Base-by-base conservation (phyloP, 1,284 basidiomycete genomes). In the Pisolithus thermaeus region DNA sequence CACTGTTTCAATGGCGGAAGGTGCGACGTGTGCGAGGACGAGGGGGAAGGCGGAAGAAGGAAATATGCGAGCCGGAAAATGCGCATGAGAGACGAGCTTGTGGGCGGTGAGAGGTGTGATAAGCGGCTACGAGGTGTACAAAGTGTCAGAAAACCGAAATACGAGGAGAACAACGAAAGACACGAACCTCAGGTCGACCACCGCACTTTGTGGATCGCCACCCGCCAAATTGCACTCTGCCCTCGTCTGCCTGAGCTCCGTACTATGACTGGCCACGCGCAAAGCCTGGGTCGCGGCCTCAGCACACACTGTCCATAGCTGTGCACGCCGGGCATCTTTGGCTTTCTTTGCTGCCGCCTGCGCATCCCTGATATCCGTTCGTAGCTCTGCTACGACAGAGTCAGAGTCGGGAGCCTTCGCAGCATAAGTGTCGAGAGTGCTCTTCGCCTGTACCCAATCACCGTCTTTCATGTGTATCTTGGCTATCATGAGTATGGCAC, bases 401-500 rank as follows among this genome's bases (percentile, higher is more conserved):
- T 84, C 80, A 14, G 32, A 35, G 6, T 65, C 64, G 37, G 74
- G 68, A 50, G 72, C 73, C 55, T 78, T 79, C 38, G 78, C 73
- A 20, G 76, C 70, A 62, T 84, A 92, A 20, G 67, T 61, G 49
- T 73, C 74, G 18, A 93, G 69, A 0, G 80, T 73, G 6, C 73
- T 70, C 47, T 77, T 74, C 0, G 90, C 90, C 3, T 79, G 73
- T 0, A 70, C 61, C 61, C 85, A 94, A 12, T 81, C 73, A 4
- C 90, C 93, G 20, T 92, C 87, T 60, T 85, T 84, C 11, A 83
- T 76, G 60, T 84, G 77, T 52, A 96, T 89, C 57, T 87, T 84
- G 1, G 90, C 90, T 67, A 90, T 89, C 79, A 93, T 90, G 47
- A 92, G 76, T 61, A 90, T 77, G 1, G 93, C 93, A 65, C 84